Evolutionary conservation across 2,329 filamentous ascomycete species (phyloP).

Genomic region (Beauveria sp.): DNA sequence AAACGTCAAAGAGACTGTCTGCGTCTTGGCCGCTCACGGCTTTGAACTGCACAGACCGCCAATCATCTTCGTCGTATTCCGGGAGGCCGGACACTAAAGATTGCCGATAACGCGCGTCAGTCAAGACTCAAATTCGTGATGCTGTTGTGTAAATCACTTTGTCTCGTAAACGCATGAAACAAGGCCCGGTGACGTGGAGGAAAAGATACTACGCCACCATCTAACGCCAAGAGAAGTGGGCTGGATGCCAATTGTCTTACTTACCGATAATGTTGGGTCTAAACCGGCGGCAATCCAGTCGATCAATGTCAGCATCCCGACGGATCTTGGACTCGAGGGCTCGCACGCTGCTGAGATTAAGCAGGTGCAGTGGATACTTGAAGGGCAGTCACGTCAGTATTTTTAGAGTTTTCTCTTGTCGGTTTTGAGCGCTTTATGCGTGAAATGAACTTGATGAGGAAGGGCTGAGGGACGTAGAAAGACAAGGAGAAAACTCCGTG

Average conservation of each 20-base stretch:
- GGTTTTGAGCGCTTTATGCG: background rate
- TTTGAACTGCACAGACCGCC: slow-evolving; percentile 54
- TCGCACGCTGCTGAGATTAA: slow-evolving; percentile 57
- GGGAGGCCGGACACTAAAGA: slow-evolving; percentile 49
- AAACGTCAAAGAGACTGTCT: slow-evolving; percentile 40
- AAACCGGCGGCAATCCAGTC: slow-evolving; percentile 57
- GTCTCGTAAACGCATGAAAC: background rate
- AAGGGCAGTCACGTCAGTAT: background rate
- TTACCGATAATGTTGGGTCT: slow-evolving; percentile 64
- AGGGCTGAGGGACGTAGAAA: too few relatives aligned
- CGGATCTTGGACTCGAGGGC: slow-evolving; percentile 51
- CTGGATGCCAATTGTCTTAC: slow-evolving; percentile 11
- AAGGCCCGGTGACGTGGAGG: background rate
- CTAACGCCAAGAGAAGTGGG: background rate
- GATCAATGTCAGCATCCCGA: slow-evolving; percentile 37
- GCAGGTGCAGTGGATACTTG: slow-evolving; percentile 64
- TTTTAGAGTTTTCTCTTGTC: background rate
- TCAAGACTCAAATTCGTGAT: background rate
- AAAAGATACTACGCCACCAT: background rate
- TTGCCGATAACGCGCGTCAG: background rate
- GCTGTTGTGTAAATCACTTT: too few relatives aligned
- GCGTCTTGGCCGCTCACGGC: slow-evolving; percentile 30
- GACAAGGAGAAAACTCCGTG: background rate
- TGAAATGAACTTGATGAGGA: background rate
- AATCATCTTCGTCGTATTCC: slow-evolving; percentile 62